A percentile compares a stretch with the other conserved stretches of the same genome.
These are phyloP conservation scores for Aegle marmelos DNA, from an alignment of 345 rosid genomes.

Conservation along the genomic window DNA sequence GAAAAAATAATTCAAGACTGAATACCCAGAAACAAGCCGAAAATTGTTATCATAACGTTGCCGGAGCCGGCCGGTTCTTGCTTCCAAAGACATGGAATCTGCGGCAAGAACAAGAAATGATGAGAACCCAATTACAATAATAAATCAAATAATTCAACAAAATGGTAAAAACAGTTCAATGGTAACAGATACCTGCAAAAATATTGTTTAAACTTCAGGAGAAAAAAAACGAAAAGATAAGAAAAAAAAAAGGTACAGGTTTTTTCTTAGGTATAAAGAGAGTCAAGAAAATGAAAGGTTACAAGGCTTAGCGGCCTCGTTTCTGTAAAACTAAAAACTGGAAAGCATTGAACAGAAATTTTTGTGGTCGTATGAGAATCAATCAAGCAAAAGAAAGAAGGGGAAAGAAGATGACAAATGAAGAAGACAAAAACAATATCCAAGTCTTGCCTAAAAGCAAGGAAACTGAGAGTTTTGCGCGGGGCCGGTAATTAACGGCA, in stretches of 20 bases:
- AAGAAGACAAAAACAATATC: neutral
- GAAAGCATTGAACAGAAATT: neutral
- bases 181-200: neutral
- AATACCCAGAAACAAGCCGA: conserved; percentile 78
- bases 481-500: conserved; percentile 19
- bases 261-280: too few species aligned
- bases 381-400: neutral
- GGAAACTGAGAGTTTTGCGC: conserved; percentile 20
- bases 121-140: neutral
- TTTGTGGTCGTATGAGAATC: neutral
- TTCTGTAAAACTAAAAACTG: neutral
- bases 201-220: neutral
- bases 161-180: neutral
- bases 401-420: neutral
- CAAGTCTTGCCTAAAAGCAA: neutral
- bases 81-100: conserved; percentile 32
- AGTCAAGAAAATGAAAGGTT: neutral
- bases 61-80: conserved; percentile 64
- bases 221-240: too few species aligned
- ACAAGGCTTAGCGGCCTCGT: neutral
- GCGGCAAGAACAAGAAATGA: neutral
- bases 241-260: neutral
- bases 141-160: neutral
- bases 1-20: neutral
- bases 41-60: conserved; percentile 69